Evolutionary conservation across 2,329 filamentous ascomycete genomes (phyloP).

Genomic region (Arthrocladium fulminans): DNA sequence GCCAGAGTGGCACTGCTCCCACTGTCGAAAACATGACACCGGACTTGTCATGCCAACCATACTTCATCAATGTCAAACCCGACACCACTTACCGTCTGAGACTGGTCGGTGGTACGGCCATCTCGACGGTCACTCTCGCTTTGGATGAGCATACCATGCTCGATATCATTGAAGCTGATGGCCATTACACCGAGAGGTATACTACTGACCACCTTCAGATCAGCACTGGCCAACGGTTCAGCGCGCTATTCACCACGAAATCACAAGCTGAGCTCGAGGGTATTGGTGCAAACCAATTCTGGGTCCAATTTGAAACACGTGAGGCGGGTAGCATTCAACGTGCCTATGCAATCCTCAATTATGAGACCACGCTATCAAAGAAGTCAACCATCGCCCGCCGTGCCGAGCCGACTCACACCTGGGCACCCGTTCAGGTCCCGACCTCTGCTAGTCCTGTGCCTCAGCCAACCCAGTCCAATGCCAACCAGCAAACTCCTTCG

Average conservation of each 20-base stretch:
- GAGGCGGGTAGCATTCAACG: slow-evolving; percentile 19
- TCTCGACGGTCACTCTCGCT: slow-evolving; percentile 48
- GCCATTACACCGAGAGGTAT: slow-evolving; percentile 26
- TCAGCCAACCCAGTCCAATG: slow-evolving; percentile 6
- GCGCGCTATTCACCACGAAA: slow-evolving; percentile 48
- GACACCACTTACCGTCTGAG: slow-evolving; percentile 54
- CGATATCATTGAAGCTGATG: slow-evolving; percentile 54
- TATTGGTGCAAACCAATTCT: slow-evolving; percentile 34
- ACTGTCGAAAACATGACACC: slow-evolving; percentile 24
- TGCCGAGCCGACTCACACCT: background rate
- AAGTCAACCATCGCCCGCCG: background rate
- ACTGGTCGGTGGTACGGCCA: slow-evolving; percentile 49
- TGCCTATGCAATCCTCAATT: slow-evolving; percentile 25
- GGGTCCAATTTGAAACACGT: slow-evolving; percentile 31
- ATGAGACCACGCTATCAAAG: slow-evolving; percentile 11
- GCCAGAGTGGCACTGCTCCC: slow-evolving; percentile 39
- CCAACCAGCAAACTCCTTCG: slow-evolving; percentile 6
- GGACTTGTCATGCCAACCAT: slow-evolving; percentile 30
- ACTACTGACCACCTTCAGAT: slow-evolving; percentile 46
- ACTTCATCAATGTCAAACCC: slow-evolving; percentile 51
- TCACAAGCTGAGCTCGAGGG: slow-evolving; percentile 21
- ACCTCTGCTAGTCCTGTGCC: slow-evolving; percentile 3
- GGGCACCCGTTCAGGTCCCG: slow-evolving; percentile 5
- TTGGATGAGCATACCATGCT: slow-evolving; percentile 50
- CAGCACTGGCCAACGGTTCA: slow-evolving; percentile 52